Base-by-base conservation (phyloP, 352 stramenopile genomes). In the Phytophthora pinifolia region DNA sequence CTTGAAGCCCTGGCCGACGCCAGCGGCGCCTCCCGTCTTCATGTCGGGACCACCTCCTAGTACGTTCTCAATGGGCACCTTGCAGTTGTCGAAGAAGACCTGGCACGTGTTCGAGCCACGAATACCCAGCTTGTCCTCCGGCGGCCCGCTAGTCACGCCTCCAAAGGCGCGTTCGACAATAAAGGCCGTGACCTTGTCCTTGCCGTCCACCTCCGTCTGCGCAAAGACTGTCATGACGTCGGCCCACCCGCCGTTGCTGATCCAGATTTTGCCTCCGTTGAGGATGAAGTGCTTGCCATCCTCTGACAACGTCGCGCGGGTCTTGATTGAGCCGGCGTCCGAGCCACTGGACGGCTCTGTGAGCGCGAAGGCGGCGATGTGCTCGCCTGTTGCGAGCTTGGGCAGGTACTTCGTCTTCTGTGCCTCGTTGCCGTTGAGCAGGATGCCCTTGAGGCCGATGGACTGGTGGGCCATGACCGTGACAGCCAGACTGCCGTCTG, bases 181-280 rank as follows among this genome's bases (percentile, higher is more conserved):
- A 65, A 99, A 99, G 32, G 92, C 96, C 41, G 96, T 99, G 54
- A 99, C 97, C 45, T 98, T 98, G 74, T 98, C 97, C 79, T 98
- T 97, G 52, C 95, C 95, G 49, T 96, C 67, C n/a, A 94, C 85
- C 54, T 98, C 84, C 1, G 78, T 96, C 76, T 98, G 98, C 18
- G 95, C 96, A 76, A 99, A 98, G 9, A 99, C 92, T 14, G 98
- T 93, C 83, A 98, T 98, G 46, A 98, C 73, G 13, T 97, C 90
- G n/a, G 96, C 96, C 75, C 97, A 94, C 35, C 83, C 91, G 22
- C 89, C 91, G 82, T 98, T 99, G 46, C 89, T 98, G 67, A 99
- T 99, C 96, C 96, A 99, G 51, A 98, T 89, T 78, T 99, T 99
- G 63, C 78, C 82, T 61, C 92, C 92, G 72, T 98, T 98, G 8